Evolutionary conservation across 2,329 filamentous ascomycete species (phyloP).

Genomic region (Stagonosporopsis rhizophila): DNA sequence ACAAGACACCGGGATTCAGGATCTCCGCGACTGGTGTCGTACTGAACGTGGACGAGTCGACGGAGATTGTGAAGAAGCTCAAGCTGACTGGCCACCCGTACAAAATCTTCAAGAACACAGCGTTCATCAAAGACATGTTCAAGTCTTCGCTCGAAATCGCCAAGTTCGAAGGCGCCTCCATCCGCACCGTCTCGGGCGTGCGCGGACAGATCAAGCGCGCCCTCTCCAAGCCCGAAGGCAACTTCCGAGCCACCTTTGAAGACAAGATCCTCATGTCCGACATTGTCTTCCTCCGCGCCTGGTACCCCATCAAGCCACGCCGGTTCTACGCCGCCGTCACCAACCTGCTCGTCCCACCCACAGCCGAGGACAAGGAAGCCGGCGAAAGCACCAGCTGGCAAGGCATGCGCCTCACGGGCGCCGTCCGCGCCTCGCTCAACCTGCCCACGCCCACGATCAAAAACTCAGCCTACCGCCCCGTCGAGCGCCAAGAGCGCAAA

Average conservation of each 20-base stretch:
- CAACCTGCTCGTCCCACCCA: slow-evolving; percentile 75
- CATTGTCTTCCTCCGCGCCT: slow-evolving; percentile 93
- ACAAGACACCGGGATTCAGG: slow-evolving; percentile 86
- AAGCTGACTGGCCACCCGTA: slow-evolving; percentile 93
- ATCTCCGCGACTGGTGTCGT: slow-evolving; percentile 95
- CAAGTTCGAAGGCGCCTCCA: slow-evolving; percentile 95
- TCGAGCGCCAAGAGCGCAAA: slow-evolving; percentile 60
- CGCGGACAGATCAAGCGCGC: slow-evolving; percentile 97
- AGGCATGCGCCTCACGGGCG: slow-evolving; percentile 91
- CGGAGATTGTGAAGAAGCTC: slow-evolving; percentile 98
- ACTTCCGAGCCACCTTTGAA: slow-evolving; percentile 97
- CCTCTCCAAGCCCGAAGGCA: slow-evolving; percentile 88
- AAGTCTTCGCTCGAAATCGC: slow-evolving; percentile 89
- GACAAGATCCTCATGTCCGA: slow-evolving; percentile 98
- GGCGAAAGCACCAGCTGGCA: slow-evolving; percentile 68
- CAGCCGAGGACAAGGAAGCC: slow-evolving; percentile 31
- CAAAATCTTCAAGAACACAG: slow-evolving; percentile 99
- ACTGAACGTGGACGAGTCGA: slow-evolving; percentile 90
- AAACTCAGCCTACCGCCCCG: slow-evolving; percentile 81
- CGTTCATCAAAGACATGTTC: slow-evolving; percentile 99
- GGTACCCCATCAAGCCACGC: slow-evolving; percentile 95
- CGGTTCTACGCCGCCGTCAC: slow-evolving; percentile 97
- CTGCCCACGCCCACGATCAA: slow-evolving; percentile 79
- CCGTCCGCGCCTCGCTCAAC: slow-evolving; percentile 79
- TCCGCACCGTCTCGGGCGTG: slow-evolving; percentile 95